Conservation (phyloP, 1,139 yeast genomes). For the Kodamaea sp. region DNA sequence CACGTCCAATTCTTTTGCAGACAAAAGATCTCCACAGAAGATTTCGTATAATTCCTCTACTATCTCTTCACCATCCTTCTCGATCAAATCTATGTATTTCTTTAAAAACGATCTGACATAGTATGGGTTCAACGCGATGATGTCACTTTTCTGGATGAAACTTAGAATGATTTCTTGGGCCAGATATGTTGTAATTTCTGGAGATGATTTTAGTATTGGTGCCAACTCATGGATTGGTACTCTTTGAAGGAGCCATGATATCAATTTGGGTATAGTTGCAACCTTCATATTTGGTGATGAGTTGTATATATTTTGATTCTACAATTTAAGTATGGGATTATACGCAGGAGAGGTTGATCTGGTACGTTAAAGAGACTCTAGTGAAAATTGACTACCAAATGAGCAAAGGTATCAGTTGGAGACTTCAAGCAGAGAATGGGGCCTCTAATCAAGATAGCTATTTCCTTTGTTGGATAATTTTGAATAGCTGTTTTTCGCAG, state of each 20-base stretch:
- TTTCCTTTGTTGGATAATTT: too few species aligned
- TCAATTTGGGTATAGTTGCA: conserved; percentile 3
- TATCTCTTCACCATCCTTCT: conserved; percentile 26
- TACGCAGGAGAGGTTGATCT: too few species aligned
- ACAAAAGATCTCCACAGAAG: conserved; percentile 41
- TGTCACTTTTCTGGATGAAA: conserved; percentile 4
- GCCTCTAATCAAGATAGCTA: too few species aligned
- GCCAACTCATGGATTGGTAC: conserved; percentile 14
- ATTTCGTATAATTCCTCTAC: conserved; percentile 54
- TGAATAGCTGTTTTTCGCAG: too few species aligned
- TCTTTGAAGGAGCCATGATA: conserved; percentile 15
- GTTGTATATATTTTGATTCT: too few species aligned
- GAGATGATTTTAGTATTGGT: conserved; percentile 1
- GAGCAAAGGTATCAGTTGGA: too few species aligned
- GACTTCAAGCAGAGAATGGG: too few species aligned
- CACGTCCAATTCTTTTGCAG: conserved; percentile 40
- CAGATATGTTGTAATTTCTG: background rate
- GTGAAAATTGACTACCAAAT: too few species aligned
- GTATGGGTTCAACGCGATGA: conserved; percentile 39
- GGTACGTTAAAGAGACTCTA: too few species aligned
- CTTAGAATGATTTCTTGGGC: conserved; percentile 4
- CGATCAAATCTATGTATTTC: conserved; percentile 38
- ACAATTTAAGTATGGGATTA: too few species aligned
- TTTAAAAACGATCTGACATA: conserved; percentile 51
- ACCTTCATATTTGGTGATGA: conserved; percentile 4